Base-by-base conservation (phyloP, 2,329 filamentous ascomycete genomes). In the Phaeosphaeria sp. region DNA sequence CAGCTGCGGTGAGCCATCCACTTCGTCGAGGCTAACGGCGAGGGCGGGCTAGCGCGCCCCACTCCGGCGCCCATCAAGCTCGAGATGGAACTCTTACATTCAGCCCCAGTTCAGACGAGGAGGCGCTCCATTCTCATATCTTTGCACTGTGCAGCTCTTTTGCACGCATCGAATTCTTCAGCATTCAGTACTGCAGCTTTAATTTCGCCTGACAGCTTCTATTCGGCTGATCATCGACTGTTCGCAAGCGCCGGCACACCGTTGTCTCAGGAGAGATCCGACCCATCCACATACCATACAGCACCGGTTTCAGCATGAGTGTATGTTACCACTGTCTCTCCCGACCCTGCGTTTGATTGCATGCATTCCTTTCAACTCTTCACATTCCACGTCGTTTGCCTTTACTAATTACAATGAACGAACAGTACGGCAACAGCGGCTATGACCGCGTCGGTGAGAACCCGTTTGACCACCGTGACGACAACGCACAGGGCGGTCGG, bases 401-500 rank as follows among this genome's bases (percentile, higher is more conserved):
- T 27, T 36, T 52, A 50, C 67, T 70, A 57, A 70, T 60, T 47
- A 63, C 51, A 24, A 53, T 66, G 56, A 64, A 67, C 63, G 60
- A 76, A 59, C 75, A 79, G 74, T 78, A 78, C 77, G 76, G 73
- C 54, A 75, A 77, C 66, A 67, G 66, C 55, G 76, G 75, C 61
- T 78, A 78, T 70, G 69, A 73, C 67, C 74, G 78, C 62, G 73
- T 76, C 57, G 77, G 76, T 61, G 75, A 76, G 64, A 69, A 82
- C 66, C 77, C 76, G 45, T 81, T 80, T 65, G 77, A 76, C 63
- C 73, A 79, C 62, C 74, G 76, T 60, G 72, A 74, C 59, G 72
- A 74, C 59, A 64, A 72, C 51, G 67, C 57, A 55, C 53, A 53
- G 24, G 55, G 84, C 71, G 82, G 81, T 72, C 81, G 84, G 62